These are phyloP conservation scores for Penicillium italicum DNA, from an alignment of 2,329 filamentous ascomycete species.

Conservation along the genomic window DNA sequence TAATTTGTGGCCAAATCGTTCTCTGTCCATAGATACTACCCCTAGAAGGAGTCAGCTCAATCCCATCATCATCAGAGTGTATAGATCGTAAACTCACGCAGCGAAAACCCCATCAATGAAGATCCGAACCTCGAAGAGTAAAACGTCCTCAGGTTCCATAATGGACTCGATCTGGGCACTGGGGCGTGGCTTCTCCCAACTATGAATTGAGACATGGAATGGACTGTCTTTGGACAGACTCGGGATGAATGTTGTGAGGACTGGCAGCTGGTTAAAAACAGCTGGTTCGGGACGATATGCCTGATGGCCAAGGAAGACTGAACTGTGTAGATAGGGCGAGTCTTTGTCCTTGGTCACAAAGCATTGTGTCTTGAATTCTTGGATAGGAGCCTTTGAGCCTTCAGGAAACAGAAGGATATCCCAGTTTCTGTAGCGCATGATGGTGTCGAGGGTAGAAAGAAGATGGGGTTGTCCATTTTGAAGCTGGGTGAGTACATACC, in stretches of 20 bases:
- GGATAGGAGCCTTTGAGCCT: slow-evolving; percentile 65
- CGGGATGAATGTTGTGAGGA: slow-evolving; percentile 68
- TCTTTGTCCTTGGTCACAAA: slow-evolving; percentile 60
- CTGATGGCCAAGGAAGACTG: slow-evolving; percentile 35
- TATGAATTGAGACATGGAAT: slow-evolving; percentile 72
- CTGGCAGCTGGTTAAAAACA: slow-evolving; percentile 51
- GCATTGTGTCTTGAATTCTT: slow-evolving; percentile 78
- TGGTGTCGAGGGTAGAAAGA: slow-evolving; percentile 4
- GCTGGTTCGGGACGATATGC: slow-evolving; percentile 25
- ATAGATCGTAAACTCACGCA: slow-evolving; percentile 48
- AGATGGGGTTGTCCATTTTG: not conserved
- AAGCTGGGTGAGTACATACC: not conserved
- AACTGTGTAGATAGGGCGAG: slow-evolving; percentile 50
- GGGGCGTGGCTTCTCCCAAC: slow-evolving; percentile 62
- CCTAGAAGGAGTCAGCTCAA: slow-evolving; percentile 33
- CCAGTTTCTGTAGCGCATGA: slow-evolving; percentile 84
- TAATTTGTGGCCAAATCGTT: slow-evolving; percentile 52
- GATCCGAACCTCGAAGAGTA: slow-evolving; percentile 64
- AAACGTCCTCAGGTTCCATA: slow-evolving; percentile 54
- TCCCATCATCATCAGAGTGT: not conserved
- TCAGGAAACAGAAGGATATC: slow-evolving; percentile 76
- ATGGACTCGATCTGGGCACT: slow-evolving; percentile 57
- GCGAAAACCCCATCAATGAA: slow-evolving; percentile 64
- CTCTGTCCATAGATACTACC: slow-evolving; percentile 54
- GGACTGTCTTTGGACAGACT: slow-evolving; percentile 56